phyloP scores from a whole-genome alignment of 1,284 basidiomycete genomes.

The Grifola frondosa region DNA sequence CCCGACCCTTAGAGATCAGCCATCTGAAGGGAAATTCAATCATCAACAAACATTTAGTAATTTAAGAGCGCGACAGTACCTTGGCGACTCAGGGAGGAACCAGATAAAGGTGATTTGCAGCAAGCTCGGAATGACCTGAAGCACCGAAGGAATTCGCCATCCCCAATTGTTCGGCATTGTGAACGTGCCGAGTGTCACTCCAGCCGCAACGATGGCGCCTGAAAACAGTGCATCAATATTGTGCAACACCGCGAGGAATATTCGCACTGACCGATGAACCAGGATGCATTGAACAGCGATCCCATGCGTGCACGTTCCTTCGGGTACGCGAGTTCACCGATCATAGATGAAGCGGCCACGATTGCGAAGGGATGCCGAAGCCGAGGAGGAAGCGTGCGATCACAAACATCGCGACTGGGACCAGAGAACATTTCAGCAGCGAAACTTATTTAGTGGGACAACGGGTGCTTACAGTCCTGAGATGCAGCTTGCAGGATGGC shows the following conservation, averaged over 20 bases:
- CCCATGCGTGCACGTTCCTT: constrained; percentile 50
- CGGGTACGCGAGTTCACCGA: constrained; percentile 54
- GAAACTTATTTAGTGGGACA: not conserved
- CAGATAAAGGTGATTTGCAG: constrained; percentile 52
- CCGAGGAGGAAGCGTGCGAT: constrained; percentile 51
- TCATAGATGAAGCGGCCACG: constrained; percentile 48
- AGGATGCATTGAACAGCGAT: constrained; percentile 54
- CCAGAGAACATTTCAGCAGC: not conserved
- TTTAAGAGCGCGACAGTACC: constrained; percentile 31
- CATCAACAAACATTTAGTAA: not conserved
- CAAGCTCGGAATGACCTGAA: constrained; percentile 57
- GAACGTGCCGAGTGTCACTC: constrained; percentile 57
- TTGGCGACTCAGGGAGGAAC: constrained; percentile 58
- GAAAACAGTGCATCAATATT: not conserved
- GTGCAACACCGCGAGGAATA: no score
- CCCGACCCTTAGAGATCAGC: constrained; percentile 51
- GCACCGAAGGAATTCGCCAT: constrained; percentile 60
- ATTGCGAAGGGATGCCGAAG: constrained; percentile 54
- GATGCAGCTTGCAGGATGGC: constrained; percentile 68
- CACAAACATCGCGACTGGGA: constrained; percentile 54
- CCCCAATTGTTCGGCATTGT: constrained; percentile 49
- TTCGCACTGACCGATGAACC: constrained; percentile 45
- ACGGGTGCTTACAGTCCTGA: constrained; percentile 47
- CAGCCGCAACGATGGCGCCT: constrained; percentile 28
- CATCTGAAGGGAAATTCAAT: no score